phyloP scores from a whole-genome alignment of 768 basidiomycete species.

The Daedalea quercina region DNA sequence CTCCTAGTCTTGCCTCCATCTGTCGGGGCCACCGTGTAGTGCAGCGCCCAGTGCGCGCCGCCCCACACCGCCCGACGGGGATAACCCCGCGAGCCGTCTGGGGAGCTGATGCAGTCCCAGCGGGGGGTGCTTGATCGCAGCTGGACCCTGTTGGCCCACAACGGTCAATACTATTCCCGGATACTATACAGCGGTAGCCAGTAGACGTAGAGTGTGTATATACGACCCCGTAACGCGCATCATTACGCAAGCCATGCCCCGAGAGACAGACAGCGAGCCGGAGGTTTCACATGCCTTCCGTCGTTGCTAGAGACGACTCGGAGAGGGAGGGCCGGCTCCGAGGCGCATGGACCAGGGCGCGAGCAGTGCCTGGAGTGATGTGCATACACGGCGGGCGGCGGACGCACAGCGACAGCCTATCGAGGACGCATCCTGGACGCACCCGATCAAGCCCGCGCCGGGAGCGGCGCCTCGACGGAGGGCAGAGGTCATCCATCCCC shows the following conservation, averaged over 20 bases:
- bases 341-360: neutral
- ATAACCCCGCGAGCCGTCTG: neutral
- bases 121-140: neutral
- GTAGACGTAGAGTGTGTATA: neutral
- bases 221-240: neutral
- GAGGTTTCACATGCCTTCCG: neutral
- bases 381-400: neutral
- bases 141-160: neutral
- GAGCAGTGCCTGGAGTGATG: neutral
- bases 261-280: neutral
- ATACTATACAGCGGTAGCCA: too few species aligned
- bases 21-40: too few species aligned
- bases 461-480: neutral
- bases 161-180: neutral
- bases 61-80: neutral
- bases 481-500: neutral
- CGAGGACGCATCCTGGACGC: too few species aligned
- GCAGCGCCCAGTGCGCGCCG: neutral
- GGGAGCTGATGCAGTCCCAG: neutral
- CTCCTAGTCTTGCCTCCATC: neutral
- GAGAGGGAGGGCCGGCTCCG: neutral
- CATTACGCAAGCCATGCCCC: slow-evolving; percentile 5
- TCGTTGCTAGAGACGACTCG: neutral
- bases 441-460: neutral
- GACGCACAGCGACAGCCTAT: too few species aligned